phyloP scores from a whole-genome alignment of 805 yeast genomes.

The Yamadazyma insecticola region DNA sequence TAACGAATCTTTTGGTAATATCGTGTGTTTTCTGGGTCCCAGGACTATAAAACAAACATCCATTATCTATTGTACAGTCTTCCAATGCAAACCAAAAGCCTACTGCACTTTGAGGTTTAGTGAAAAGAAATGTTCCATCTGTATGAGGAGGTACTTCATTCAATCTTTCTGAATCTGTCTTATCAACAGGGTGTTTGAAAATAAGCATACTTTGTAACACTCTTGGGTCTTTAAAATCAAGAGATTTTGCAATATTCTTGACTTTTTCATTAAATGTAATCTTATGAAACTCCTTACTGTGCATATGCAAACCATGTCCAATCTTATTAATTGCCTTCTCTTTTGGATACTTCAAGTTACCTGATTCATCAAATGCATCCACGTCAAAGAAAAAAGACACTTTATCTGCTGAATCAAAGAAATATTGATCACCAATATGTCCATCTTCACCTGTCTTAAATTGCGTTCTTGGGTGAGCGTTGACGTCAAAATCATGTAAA shows the following conservation, averaged over 20 bases:
- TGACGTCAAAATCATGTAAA: conserved; percentile 45
- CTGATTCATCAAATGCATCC: conserved; percentile 55
- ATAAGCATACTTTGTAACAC: conserved; percentile 77
- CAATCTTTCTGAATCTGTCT: conserved; percentile 23
- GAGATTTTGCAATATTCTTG: conserved; percentile 44
- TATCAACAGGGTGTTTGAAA: conserved; percentile 59
- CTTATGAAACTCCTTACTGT: conserved; percentile 43
- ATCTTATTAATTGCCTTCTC: conserved; percentile 65
- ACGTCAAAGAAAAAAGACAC: conserved; percentile 67
- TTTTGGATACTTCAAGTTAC: conserved; percentile 49
- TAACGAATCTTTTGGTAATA: conserved; percentile 59
- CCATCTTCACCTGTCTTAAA: conserved; percentile 57
- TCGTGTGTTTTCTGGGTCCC: conserved; percentile 63
- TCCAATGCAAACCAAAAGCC: conserved; percentile 85
- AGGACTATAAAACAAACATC: conserved; percentile 65
- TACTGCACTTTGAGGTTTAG: conserved; percentile 64
- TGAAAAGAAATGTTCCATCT: conserved; percentile 69
- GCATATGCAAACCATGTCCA: conserved; percentile 71
- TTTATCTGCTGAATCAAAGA: conserved; percentile 64
- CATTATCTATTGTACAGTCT: conserved; percentile 62
- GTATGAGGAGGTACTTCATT: conserved; percentile 72
- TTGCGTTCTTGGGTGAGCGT: conserved; percentile 62
- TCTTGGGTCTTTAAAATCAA: conserved; percentile 59
- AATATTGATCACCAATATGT: conserved; percentile 73
- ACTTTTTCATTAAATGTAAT: conserved; percentile 52